Conservation (phyloP, 2,329 filamentous ascomycete species). For the Curvularia lunata region DNA sequence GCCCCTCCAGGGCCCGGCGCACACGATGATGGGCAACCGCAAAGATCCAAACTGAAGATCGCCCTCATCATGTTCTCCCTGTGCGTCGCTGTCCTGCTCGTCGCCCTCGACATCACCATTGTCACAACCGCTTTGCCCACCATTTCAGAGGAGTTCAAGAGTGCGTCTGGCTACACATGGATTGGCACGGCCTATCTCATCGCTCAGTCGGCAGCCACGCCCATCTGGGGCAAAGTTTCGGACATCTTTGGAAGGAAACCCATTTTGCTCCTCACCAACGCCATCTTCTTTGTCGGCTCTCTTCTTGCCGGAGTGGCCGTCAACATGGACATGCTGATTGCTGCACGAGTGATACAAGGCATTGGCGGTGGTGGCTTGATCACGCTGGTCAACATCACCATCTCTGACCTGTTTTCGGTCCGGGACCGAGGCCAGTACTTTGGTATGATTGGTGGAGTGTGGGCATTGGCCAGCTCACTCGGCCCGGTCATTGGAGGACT, state of each 20-base stretch:
- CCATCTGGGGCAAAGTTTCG: constrained; percentile 67
- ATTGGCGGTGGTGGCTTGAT: constrained; percentile 68
- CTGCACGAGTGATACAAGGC: constrained; percentile 67
- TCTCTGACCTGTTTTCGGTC: constrained; percentile 68
- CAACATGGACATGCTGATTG: constrained; percentile 67
- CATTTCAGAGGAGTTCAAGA: constrained; percentile 61
- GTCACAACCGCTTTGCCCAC: constrained; percentile 67
- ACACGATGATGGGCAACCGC: constrained; percentile 35
- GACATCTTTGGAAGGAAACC: constrained; percentile 73
- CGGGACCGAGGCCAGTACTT: constrained; percentile 66
- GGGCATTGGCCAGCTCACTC: constrained; percentile 70
- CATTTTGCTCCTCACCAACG: constrained; percentile 65
- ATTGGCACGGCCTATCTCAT: constrained; percentile 61
- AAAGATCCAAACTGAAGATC: constrained; percentile 52
- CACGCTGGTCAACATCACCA: constrained; percentile 68
- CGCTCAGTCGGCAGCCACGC: constrained; percentile 58
- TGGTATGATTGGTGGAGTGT: constrained; percentile 69
- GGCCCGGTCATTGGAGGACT: constrained; percentile 72
- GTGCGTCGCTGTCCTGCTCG: constrained; percentile 63
- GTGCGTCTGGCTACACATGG: constrained; percentile 60
- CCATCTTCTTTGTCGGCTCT: constrained; percentile 67
- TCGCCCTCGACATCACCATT: constrained; percentile 68
- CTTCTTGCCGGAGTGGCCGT: constrained; percentile 64
- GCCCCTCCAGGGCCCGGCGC: constrained; percentile 21
- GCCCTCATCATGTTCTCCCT: constrained; percentile 59